A percentile compares a stretch with the other conserved stretches of the same genome.
phyloP scores from a whole-genome alignment of 768 basidiomycete genomes.

The Crucibulum laeve region DNA sequence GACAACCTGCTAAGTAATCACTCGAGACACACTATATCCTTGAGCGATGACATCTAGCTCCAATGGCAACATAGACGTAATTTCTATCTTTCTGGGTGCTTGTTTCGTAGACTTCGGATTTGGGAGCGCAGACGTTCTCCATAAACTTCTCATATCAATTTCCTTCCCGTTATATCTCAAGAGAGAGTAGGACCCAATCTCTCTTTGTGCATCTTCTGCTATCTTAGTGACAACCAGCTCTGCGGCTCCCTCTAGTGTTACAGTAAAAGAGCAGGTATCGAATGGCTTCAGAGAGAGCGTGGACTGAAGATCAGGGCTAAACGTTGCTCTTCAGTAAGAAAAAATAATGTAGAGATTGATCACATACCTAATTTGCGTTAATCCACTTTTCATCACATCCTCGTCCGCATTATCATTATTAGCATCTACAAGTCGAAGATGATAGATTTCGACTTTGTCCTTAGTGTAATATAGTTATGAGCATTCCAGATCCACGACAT shows the following conservation, averaged over 20 bases:
- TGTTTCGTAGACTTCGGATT: slow-evolving; percentile 8
- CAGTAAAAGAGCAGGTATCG: slow-evolving; percentile 18
- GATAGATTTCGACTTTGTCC: slow-evolving; percentile 36
- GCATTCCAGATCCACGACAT: background rate
- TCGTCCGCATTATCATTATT: slow-evolving; percentile 24
- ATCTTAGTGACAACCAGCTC: slow-evolving; percentile 12
- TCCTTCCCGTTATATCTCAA: too few relatives aligned
- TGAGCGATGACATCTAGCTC: slow-evolving; percentile 54
- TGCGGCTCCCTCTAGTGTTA: too few relatives aligned
- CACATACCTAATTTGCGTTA: slow-evolving; percentile 2
- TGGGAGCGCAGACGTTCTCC: too few relatives aligned
- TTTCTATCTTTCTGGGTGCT: slow-evolving; percentile 12
- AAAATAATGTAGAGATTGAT: too few relatives aligned
- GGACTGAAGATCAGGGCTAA: slow-evolving; percentile 17
- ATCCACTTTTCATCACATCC: background rate
- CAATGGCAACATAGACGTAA: slow-evolving; percentile 45
- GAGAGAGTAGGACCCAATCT: too few relatives aligned
- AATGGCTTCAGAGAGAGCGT: slow-evolving; percentile 13
- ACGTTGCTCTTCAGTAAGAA: too few relatives aligned
- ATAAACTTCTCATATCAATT: too few relatives aligned
- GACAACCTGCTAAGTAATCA: slow-evolving; percentile 10
- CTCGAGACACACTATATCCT: slow-evolving; percentile 53
- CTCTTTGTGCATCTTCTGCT: slow-evolving; percentile 10
- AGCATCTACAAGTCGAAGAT: slow-evolving; percentile 26
- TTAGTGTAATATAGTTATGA: slow-evolving; percentile 13